Percentiles rank a stretch among this genome's conserved stretches.
Conservation (phyloP, 139 green algal genomes). For the Micractinium sp. region DNA sequence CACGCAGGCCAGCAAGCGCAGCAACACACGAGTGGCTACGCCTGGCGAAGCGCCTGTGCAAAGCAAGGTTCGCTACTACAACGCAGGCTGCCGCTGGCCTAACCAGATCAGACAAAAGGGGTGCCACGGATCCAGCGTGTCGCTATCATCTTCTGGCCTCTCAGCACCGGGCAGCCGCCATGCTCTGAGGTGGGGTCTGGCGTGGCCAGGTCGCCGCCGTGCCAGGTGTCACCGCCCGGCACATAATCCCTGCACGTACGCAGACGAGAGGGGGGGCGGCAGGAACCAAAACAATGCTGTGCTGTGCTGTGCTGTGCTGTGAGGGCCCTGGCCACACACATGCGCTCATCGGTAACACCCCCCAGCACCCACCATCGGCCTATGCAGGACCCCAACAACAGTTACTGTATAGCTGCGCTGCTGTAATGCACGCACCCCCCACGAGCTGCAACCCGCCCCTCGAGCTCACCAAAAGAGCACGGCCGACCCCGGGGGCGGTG, state of each 20-base stretch:
- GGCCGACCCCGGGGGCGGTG: slow-evolving; percentile 31
- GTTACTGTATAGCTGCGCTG: too few species aligned
- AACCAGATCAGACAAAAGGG: too few species aligned
- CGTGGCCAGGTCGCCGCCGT: slow-evolving; percentile 16
- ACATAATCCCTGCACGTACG: slow-evolving; percentile 42
- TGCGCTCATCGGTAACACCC: too few species aligned
- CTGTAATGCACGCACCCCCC: not conserved
- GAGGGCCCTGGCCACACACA: too few species aligned
- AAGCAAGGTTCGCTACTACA: too few species aligned
- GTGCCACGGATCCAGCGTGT: slow-evolving; percentile 51
- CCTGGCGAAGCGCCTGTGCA: too few species aligned
- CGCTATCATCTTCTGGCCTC: slow-evolving; percentile 51
- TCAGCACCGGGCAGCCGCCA: slow-evolving; percentile 51
- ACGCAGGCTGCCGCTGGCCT: too few species aligned
- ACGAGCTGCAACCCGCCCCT: not conserved
- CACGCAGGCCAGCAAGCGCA: not conserved
- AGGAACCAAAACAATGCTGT: not conserved
- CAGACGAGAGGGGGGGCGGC: not conserved
- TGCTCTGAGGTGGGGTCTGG: slow-evolving; percentile 45
- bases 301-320: not conserved
- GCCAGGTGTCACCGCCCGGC: not conserved
- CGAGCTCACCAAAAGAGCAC: slow-evolving; percentile 52
- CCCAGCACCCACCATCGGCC: too few species aligned
- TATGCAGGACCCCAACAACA: too few species aligned
- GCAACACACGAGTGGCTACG: too few species aligned